Base-by-base conservation (phyloP, 1,284 basidiomycete species). In the Flammula alnicola region DNA sequence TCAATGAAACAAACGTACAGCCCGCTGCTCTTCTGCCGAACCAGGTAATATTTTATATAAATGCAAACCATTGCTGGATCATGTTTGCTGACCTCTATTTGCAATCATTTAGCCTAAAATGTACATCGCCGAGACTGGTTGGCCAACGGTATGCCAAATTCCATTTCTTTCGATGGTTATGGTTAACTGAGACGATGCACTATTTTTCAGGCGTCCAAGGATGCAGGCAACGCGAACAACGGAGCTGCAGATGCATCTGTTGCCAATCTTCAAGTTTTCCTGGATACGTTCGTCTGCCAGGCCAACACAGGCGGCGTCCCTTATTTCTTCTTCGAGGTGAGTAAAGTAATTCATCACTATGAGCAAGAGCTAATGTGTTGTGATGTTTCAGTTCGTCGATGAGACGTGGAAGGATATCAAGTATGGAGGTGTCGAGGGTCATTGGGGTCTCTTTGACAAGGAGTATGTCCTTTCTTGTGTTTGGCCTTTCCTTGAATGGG, bases 121-220 rank as follows among this genome's bases (percentile, higher is more conserved):
- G 77, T 93, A 84, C 71, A 93, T 95, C 57, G 93, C 93, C 8
- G 93, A 96, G 74, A 94, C 93, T 17, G 95, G 95, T 30, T 97
- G 95, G 95, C 95, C 95, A 10, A 85, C 90, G 26, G 87, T 88
- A 63, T 53, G 75, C 59, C 19, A n/a, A n/a, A n/a, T n/a, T 11
- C 14, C 5, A 42, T 29, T 31, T 16, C 40, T 54, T 23, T 30
- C 19, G 29, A 14, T 39, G 14, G 14, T 14, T n/a, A 10, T 1
- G 16, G 26, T 38, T 12, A 16, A 16, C 10, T 52, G 16, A 8
- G 9, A 44, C 17, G 17, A 23, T 46, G 16, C 17, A 20, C 19
- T 48, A 16, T 32, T 11, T 36, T 51, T 25, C 36, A 87, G 85
- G 71, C 75, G 53, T 86, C 86, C 1, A 81, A 79, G 10, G 78